Evolutionary conservation across 345 rosid species (phyloP).

Genomic region (Durio zibethinus): DNA sequence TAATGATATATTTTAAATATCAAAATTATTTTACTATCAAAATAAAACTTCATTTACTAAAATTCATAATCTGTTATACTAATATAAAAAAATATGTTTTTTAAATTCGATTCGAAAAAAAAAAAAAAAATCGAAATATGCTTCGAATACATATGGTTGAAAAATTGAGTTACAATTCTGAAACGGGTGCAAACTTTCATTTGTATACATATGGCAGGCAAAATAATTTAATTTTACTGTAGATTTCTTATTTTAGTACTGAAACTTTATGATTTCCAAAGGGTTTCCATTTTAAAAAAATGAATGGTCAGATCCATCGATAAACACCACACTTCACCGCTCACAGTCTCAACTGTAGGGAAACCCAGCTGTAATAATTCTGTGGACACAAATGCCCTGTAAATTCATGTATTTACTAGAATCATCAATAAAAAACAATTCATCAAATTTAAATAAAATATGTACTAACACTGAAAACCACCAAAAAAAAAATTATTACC

Average conservation of each 20-base stretch:
- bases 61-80: too few relatives aligned
- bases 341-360: conserved; percentile 22
- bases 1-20: too few relatives aligned
- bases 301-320: conserved; percentile 26
- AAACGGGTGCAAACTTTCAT: neutral
- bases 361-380: conserved; percentile 21
- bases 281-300: conserved; percentile 11
- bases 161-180: too few relatives aligned
- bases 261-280: conserved; percentile 29
- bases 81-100: too few relatives aligned
- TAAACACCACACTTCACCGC: conserved; percentile 10
- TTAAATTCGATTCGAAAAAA: too few relatives aligned
- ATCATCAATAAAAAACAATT: neutral
- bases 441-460: neutral
- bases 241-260: conserved; percentile 19
- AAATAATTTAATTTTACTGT: neutral
- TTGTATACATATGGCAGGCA: neutral
- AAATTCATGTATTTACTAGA: neutral
- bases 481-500: neutral
- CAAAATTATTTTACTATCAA: too few relatives aligned
- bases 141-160: too few relatives aligned
- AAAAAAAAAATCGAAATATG: too few relatives aligned
- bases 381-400: conserved; percentile 23
- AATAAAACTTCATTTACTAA: too few relatives aligned
- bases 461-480: neutral